These are phyloP conservation scores for Neurospora sp. DNA, from an alignment of 495 filamentous ascomycete species.

Conservation along the genomic window DNA sequence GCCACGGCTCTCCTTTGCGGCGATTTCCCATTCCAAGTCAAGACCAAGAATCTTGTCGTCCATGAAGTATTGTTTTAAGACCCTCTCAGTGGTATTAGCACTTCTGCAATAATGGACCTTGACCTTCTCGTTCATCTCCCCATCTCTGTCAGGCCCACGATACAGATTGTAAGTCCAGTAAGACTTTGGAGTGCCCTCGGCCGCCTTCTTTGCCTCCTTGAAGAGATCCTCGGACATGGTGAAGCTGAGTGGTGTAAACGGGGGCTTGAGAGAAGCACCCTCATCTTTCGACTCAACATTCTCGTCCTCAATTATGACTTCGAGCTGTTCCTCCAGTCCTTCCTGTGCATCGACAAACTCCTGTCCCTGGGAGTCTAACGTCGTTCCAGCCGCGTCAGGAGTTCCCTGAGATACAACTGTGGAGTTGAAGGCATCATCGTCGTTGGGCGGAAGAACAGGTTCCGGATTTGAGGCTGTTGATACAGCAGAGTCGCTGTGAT, in stretches of 20 bases:
- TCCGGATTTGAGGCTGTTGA: neutral
- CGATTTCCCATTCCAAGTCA: constrained; percentile 73
- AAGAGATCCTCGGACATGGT: constrained; percentile 37
- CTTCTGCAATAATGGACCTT: constrained; percentile 69
- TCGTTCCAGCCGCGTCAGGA: neutral
- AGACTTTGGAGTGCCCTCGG: constrained; percentile 31
- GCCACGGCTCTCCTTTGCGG: constrained; percentile 33
- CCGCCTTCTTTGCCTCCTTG: constrained; percentile 30
- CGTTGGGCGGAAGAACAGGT: neutral
- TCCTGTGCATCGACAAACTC: neutral
- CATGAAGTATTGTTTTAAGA: constrained; percentile 56
- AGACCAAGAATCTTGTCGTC: constrained; percentile 65
- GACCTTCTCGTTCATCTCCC: constrained; percentile 31
- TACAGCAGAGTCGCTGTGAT: neutral
- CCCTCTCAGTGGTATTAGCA: constrained; percentile 52
- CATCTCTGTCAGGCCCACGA: constrained; percentile 30
- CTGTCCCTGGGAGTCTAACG: neutral
- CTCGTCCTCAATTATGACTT: neutral
- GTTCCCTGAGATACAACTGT: neutral
- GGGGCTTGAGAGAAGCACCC: constrained; percentile 12
- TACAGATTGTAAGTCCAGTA: constrained; percentile 64
- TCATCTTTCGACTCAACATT: constrained; percentile 4
- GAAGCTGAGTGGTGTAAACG: constrained; percentile 28
- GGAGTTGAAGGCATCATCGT: neutral
- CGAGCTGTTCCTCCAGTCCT: neutral